These are phyloP conservation scores for Tetrahymena borealis DNA, from an alignment of 73 alveolate species.

Conservation along the genomic window DNA sequence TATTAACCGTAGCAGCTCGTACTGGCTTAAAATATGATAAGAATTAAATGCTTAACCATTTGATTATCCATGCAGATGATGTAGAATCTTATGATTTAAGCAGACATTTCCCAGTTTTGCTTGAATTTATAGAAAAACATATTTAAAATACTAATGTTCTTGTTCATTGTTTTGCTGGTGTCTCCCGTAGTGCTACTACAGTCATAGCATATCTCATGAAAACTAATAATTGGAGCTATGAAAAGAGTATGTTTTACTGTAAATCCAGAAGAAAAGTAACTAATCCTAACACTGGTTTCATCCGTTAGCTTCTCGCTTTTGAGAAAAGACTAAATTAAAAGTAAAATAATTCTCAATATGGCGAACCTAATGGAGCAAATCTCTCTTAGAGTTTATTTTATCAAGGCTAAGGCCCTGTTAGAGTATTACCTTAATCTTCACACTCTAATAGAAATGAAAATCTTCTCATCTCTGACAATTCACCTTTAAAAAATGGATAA, in stretches of 20 bases:
- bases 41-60: not conserved
- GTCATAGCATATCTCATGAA: slow-evolving; percentile 63
- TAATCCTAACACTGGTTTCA: slow-evolving; percentile 62
- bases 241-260: slow-evolving; percentile 49
- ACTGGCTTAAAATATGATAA: slow-evolving; percentile 5
- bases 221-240: slow-evolving; percentile 24
- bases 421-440: not conserved
- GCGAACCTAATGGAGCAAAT: not conserved
- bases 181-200: slow-evolving; percentile 55
- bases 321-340: not conserved
- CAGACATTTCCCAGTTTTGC: not conserved
- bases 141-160: slow-evolving; percentile 36
- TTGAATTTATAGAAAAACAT: slow-evolving; percentile 11
- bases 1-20: slow-evolving; percentile 14
- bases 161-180: slow-evolving; percentile 70
- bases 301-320: slow-evolving; percentile 47
- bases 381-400: not conserved
- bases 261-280: slow-evolving; percentile 40
- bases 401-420: not conserved
- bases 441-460: not conserved
- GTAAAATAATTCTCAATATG: not conserved
- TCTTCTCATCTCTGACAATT: not conserved
- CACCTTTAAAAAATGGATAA: not conserved
- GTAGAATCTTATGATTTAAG: slow-evolving; percentile 33
- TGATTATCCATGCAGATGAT: slow-evolving; percentile 28